These are phyloP conservation scores for Coemansia sp. DNA, from an alignment of 192 early-diverging fungal genomes.

Conservation along the genomic window DNA sequence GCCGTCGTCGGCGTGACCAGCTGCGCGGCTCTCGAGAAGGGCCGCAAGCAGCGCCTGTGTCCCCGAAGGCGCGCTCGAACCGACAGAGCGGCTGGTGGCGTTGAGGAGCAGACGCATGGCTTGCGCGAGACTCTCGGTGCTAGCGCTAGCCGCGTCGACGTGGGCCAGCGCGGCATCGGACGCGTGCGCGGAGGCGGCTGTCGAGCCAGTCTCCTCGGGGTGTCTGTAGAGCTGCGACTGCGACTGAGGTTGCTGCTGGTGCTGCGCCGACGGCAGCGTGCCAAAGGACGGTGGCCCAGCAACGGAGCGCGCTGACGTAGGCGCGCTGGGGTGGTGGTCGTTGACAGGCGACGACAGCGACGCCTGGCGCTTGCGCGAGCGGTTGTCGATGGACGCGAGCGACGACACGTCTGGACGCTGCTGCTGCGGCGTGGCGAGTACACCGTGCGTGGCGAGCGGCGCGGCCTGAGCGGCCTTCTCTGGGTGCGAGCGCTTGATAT, in stretches of 20 bases:
- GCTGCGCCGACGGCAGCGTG: not conserved
- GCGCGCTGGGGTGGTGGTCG: constrained; percentile 2
- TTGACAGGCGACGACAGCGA: constrained; percentile 44
- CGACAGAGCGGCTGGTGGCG: constrained; percentile 14
- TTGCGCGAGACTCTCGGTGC: constrained; percentile 37
- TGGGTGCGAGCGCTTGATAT: constrained; percentile 53
- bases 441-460: constrained; percentile 42
- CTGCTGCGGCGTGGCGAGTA: constrained; percentile 11
- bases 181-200: constrained; percentile 1
- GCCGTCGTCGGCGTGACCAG: not conserved
- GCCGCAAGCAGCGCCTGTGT: constrained; percentile 16
- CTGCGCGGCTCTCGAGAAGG: constrained; percentile 17
- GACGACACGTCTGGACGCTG: not conserved
- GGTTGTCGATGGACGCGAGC: constrained; percentile 11
- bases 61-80: constrained; percentile 2
- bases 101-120: constrained; percentile 39
- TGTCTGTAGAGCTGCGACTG: constrained; percentile 8
- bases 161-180: too few relatives aligned
- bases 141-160: constrained; percentile 11
- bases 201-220: constrained; percentile 24
- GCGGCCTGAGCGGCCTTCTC: constrained; percentile 47
- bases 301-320: not conserved
- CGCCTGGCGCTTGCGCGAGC: constrained; percentile 51
- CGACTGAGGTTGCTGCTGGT: not conserved
- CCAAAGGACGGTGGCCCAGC: not conserved